phyloP scores from a whole-genome alignment of 352 stramenopile genomes.

The Pythium phragmiticola region DNA sequence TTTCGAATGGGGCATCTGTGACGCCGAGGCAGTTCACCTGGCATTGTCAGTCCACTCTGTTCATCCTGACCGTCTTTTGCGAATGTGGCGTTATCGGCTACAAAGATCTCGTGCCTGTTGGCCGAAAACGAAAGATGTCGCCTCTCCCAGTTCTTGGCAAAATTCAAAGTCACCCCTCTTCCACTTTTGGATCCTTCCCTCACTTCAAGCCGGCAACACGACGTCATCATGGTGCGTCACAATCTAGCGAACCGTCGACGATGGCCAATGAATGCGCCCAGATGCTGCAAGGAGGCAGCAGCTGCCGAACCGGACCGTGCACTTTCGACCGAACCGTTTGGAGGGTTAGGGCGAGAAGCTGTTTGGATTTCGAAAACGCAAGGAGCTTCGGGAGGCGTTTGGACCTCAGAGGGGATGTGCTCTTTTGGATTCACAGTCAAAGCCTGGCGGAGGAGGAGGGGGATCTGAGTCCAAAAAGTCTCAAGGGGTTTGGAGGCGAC shows the following conservation, averaged over 20 bases:
- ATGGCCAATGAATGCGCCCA: slow-evolving; percentile 21
- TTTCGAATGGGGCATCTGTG: not conserved
- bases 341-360: slow-evolving; percentile 15
- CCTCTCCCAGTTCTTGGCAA: not conserved
- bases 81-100: slow-evolving; percentile 1
- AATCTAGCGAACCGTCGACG: slow-evolving; percentile 18
- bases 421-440: not conserved
- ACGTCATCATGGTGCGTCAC: slow-evolving; percentile 26
- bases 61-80: not conserved
- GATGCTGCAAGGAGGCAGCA: slow-evolving; percentile 11
- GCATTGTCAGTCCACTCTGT: not conserved
- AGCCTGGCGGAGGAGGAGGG: not conserved
- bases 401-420: slow-evolving; percentile 18
- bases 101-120: slow-evolving; percentile 20
- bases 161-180: not conserved
- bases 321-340: slow-evolving; percentile 23
- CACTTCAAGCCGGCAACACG: slow-evolving; percentile 23
- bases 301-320: slow-evolving; percentile 27
- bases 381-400: slow-evolving; percentile 27
- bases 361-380: slow-evolving; percentile 30
- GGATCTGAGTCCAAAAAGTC: slow-evolving; percentile 28
- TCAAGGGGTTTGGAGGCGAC: slow-evolving; percentile 2
- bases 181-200: slow-evolving; percentile 14
- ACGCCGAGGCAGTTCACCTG: not conserved
- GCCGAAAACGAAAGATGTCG: slow-evolving; percentile 1